Evolutionary conservation across 345 rosid genomes (phyloP), one percentile per base, ranked within the genome.

Genomic region (Syzygium aromaticum): DNA sequence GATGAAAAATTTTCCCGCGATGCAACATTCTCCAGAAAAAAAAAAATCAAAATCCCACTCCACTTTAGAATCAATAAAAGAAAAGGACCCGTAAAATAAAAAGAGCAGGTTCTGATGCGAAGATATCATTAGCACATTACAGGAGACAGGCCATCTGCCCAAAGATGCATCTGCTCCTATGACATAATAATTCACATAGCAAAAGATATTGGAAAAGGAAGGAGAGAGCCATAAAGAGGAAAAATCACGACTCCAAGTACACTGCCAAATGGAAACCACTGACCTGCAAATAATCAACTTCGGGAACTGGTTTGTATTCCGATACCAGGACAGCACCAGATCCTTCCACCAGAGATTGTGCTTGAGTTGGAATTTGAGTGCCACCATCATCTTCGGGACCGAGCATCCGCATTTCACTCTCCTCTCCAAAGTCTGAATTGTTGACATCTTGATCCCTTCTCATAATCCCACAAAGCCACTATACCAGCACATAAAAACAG

Each of bases 231-330:
- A 27, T 0, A 57, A 83, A 17, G 46, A 67, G 13, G 78, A 67
- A 67, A 17, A 17, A 67, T 19, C 17, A 67, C 13, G 0, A 33
- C 46, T 33, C 43, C 46, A 67, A 19, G 49, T 73, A 5, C 49
- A 73, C 25, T 1, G 87, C 77, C 16, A 43, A 53, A n/a, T 84
- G 82, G 2, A 82, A 54, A 86, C 54, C 21, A 84, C 88, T 84
- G 46, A 95, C 99, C 95, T 97, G 99, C 85, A 98, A 91, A 92
- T 96, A 96, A 93, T 98, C 99, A 30, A 96, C 99, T 91, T 98
- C 96, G 82, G 95, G 92, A 43, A 88, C 90, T 21, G 96, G 98
- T 91, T 93, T 95, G 53, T 89, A 90, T 91, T 98, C 95, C 85
- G 97, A 89, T 84, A 94, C 93, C 85, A 91, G 88, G 89, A 92